These are phyloP conservation scores for Lodderomyces parapsilosis DNA, from an alignment of 1,139 yeast species.

Conservation along the genomic window DNA sequence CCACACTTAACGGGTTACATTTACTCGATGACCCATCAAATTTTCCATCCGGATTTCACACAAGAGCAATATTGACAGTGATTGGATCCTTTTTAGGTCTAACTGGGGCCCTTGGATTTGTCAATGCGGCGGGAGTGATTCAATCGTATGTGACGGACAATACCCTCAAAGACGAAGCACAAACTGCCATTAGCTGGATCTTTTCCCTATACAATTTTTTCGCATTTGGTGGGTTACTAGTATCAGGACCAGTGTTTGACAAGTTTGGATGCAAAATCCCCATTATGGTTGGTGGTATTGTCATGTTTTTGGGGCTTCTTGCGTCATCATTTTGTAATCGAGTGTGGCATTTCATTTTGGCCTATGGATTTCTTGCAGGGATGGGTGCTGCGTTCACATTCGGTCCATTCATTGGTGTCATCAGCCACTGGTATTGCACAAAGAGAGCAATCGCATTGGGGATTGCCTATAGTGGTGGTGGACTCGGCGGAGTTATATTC, in stretches of 20 bases:
- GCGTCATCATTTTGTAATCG: constrained; percentile 20
- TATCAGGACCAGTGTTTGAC: constrained; percentile 33
- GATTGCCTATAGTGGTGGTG: constrained; percentile 27
- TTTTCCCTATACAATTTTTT: constrained; percentile 31
- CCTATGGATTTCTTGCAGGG: constrained; percentile 26
- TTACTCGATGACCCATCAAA: constrained; percentile 18
- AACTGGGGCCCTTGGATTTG: constrained; percentile 26
- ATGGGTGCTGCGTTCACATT: constrained; percentile 27
- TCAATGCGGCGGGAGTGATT: constrained; percentile 29
- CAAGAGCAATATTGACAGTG: constrained; percentile 19
- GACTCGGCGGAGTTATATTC: constrained; percentile 28
- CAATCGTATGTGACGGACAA: constrained; percentile 23
- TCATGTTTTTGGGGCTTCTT: constrained; percentile 24
- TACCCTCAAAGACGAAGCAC: constrained; percentile 18
- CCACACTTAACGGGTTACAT: constrained; percentile 3
- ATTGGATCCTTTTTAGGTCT: constrained; percentile 27
- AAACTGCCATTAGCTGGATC: constrained; percentile 32
- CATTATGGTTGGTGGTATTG: constrained; percentile 17
- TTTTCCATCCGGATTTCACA: constrained; percentile 27
- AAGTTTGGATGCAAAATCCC: constrained; percentile 23
- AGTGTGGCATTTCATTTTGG: constrained; percentile 26
- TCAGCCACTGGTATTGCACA: constrained; percentile 25
- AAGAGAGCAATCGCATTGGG: constrained; percentile 27
- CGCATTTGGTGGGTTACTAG: constrained; percentile 25
- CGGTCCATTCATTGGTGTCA: constrained; percentile 22